phyloP scores from a whole-genome alignment of 148 eudicot genomes.

The Vaccinium darrowii region DNA sequence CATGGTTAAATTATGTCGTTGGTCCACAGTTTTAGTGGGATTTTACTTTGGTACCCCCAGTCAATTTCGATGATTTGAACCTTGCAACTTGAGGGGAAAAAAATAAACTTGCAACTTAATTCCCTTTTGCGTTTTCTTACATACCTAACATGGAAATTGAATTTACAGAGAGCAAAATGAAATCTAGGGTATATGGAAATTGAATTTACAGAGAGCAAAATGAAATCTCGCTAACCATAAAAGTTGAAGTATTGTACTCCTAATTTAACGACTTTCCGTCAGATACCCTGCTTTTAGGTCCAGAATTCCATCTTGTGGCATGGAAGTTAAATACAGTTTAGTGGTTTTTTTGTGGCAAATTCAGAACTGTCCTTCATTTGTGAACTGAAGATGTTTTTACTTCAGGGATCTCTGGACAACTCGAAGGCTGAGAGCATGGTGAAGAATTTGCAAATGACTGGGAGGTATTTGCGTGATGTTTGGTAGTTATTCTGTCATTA shows the following conservation, averaged over 20 bases:
- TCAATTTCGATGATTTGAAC: neutral
- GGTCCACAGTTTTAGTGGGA: neutral
- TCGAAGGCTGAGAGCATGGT: conserved; percentile 75
- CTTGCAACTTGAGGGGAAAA: too few species aligned
- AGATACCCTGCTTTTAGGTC: neutral
- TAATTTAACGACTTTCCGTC: neutral
- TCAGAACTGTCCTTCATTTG: neutral
- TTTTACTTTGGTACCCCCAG: neutral
- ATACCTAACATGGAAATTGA: neutral
- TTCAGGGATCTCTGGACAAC: conserved; percentile 73
- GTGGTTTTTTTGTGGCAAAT: neutral
- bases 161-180: neutral
- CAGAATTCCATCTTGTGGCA: conserved; percentile 1
- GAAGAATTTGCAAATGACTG: conserved; percentile 74
- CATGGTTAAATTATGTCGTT: neutral
- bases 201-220: neutral
- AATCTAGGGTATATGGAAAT: neutral
- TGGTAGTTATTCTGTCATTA: conserved; percentile 42
- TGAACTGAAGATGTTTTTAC: neutral
- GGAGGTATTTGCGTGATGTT: conserved; percentile 86
- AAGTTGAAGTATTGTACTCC: neutral
- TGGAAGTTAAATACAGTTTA: neutral
- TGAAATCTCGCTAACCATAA: neutral
- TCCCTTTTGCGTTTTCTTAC: neutral
- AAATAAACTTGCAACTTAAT: neutral